These are phyloP conservation scores for Pseudogymnoascus sp. DNA, from an alignment of 2,329 filamentous ascomycete genomes.

Conservation along the genomic window DNA sequence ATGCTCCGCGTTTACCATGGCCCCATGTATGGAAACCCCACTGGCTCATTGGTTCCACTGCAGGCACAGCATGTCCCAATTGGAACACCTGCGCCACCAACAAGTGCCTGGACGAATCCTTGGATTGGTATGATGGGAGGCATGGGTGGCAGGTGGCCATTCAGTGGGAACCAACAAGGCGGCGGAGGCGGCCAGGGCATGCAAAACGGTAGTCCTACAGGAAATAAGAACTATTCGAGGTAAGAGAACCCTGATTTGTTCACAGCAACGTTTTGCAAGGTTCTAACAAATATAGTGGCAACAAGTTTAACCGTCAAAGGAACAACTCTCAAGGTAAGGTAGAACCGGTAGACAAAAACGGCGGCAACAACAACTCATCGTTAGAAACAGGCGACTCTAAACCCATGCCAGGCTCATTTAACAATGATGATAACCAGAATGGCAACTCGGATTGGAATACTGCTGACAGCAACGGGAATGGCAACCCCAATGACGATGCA, in stretches of 20 bases:
- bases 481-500: conserved; percentile 9
- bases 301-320: background rate
- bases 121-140: conserved; percentile 1
- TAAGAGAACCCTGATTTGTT: background rate
- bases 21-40: conserved; percentile 45
- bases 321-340: background rate
- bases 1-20: conserved; percentile 53
- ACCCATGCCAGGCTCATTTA: conserved; percentile 9
- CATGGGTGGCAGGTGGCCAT: background rate
- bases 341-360: no score
- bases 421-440: conserved; percentile 7
- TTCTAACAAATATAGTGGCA: background rate
- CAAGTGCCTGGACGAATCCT: background rate
- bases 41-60: conserved; percentile 41
- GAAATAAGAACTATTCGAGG: conserved; percentile 4
- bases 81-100: background rate
- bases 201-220: background rate
- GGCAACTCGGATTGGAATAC: conserved; percentile 9
- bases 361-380: background rate
- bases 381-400: conserved; percentile 6
- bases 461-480: conserved; percentile 10
- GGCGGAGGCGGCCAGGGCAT: background rate
- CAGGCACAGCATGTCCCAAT: conserved; percentile 26
- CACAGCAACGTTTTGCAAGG: background rate
- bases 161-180: background rate